A percentile compares a stretch with the other conserved stretches of the same genome.
Conservation (phyloP, 305 asterid genomes). For the Solanum hybrid region DNA sequence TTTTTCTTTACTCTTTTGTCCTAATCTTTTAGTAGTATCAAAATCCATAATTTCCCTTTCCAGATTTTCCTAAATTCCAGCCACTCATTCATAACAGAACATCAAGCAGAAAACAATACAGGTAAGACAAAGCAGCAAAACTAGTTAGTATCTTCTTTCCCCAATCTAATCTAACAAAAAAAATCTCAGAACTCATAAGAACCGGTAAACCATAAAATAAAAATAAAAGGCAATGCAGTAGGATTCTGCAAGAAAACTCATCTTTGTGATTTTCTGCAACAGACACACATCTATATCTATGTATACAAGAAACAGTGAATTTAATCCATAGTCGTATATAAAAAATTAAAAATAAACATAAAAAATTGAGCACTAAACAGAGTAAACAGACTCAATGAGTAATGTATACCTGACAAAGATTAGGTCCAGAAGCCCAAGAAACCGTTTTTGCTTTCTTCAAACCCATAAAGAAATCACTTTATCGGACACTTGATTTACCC, state of each 20-base stretch:
- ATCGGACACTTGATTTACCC: background rate
- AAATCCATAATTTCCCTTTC: background rate
- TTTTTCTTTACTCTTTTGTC: background rate
- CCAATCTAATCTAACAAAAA: background rate
- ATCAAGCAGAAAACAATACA: background rate
- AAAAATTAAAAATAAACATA: background rate
- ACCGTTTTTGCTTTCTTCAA: slow-evolving; percentile 9
- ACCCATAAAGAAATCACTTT: background rate
- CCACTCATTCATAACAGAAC: background rate
- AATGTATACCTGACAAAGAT: slow-evolving; percentile 29
- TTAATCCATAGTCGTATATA: background rate
- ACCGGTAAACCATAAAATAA: background rate
- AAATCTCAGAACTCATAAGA: background rate
- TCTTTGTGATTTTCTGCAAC: background rate
- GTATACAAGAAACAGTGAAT: background rate
- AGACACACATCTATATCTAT: background rate
- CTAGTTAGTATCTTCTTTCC: background rate
- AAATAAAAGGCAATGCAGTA: background rate
- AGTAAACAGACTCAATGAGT: background rate
- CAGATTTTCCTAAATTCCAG: background rate
- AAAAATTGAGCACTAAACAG: background rate
- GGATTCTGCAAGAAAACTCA: background rate
- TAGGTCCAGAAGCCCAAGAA: slow-evolving; percentile 19
- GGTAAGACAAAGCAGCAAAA: background rate
- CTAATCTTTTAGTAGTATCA: background rate